These are phyloP conservation scores for Ceratocystis albifundus DNA, from an alignment of 2,329 filamentous ascomycete genomes.

Conservation along the genomic window DNA sequence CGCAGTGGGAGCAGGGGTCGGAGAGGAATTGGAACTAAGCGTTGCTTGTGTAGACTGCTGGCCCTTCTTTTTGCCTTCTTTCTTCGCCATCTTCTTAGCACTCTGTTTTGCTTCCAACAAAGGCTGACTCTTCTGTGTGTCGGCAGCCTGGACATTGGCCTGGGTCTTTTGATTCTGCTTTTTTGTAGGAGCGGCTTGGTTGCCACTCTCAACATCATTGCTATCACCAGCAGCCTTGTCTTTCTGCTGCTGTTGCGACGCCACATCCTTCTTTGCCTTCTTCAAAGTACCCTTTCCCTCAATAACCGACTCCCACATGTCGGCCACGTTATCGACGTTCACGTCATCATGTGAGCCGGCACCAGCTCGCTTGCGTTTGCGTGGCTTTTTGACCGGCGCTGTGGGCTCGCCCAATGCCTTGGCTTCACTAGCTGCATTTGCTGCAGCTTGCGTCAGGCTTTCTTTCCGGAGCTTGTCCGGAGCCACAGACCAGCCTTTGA, in stretches of 20 bases:
- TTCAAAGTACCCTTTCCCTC: conserved; percentile 45
- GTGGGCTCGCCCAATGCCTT: conserved; percentile 24
- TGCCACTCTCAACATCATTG: not conserved
- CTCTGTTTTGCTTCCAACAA: not conserved
- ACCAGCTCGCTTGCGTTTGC: conserved; percentile 45
- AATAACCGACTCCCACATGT: conserved; percentile 69
- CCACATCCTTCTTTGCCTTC: conserved; percentile 27
- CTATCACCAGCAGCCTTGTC: conserved; percentile 19
- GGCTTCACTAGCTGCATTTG: conserved; percentile 27
- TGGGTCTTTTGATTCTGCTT: conserved; percentile 15
- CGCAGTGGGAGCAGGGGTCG: conserved; percentile 24
- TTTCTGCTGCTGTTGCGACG: conserved; percentile 25
- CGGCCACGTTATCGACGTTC: conserved; percentile 58
- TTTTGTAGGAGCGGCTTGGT: not conserved
- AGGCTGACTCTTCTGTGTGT: conserved; percentile 27
- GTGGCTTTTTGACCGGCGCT: conserved; percentile 37
- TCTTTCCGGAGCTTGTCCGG: conserved; percentile 61
- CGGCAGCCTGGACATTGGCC: not conserved
- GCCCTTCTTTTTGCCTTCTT: conserved; percentile 32
- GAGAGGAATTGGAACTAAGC: conserved; percentile 23
- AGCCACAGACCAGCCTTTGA: conserved; percentile 82
- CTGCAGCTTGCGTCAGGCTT: conserved; percentile 29
- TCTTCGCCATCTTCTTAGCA: conserved; percentile 27
- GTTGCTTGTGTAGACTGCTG: conserved; percentile 26
- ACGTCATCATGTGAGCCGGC: conserved; percentile 35